Evolutionary conservation across 139 green algal species (phyloP), one percentile per base, ranked within the genome.

Genomic region (Coelastrella sp.): DNA sequence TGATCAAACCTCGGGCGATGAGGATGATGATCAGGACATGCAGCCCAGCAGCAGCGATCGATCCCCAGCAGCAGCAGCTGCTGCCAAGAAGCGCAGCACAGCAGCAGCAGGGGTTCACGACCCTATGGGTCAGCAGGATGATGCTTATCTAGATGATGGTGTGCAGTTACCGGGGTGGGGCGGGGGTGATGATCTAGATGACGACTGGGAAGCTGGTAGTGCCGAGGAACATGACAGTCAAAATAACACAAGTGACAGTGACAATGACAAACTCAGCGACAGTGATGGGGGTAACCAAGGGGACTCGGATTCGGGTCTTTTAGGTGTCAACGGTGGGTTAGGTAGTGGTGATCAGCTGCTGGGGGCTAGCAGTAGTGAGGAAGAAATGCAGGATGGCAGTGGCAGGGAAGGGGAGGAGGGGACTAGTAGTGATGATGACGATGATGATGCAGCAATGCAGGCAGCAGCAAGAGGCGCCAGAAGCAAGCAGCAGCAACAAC

Each of bases 111-210:
- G 3, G 4, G 84, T 47, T 0, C 0, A 47, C 0, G 32, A 47
- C 1, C 32, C 32, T 0, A 47, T 47, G 32, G 32, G 1, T 47
- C 32, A 47, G 32, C 32, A 81, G 7, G 73, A 80, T 73, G 54
- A 64, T n/a, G 80, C 64, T 57, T 60, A 64, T 58, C 68, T 83
- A 16, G 90, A 77, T 76, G 90, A 83, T 56, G 84, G 57, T 65
- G 79, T 75, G 57, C 8, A 88, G 54, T 23, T 89, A 78, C 76
- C 83, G 20, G 81, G 81, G 4, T 73, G 68, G 23, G 87, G 73
- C 6, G 92, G 85, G 0, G 88, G 90, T 47, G 89, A 90, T 61
- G 92, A 92, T 19, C 58, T 80, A 5, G 89, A 90, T 14, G 91
- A 88, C 66, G 91, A 59, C n/a, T 86, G 59, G 71, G 61, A 1